These are phyloP conservation scores for Hemileccinum rubropunctum DNA, from an alignment of 768 basidiomycete species.

Conservation along the genomic window DNA sequence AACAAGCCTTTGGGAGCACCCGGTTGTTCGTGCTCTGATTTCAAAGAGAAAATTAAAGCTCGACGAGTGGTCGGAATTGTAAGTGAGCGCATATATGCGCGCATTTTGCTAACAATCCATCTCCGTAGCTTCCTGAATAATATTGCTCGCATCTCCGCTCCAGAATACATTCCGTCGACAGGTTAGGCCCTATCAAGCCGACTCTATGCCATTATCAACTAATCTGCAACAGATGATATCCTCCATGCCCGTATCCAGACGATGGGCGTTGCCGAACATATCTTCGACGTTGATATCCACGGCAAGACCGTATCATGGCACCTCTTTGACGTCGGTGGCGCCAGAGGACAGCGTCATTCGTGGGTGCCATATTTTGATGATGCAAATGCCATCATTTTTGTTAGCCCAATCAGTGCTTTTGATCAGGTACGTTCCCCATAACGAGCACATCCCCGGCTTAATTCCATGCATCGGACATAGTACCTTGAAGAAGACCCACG, in stretches of 20 bases:
- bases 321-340: conserved; percentile 70
- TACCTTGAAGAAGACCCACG: conserved; percentile 86
- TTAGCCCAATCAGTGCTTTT: conserved; percentile 76
- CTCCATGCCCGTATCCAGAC: conserved; percentile 89
- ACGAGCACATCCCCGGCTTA: background rate
- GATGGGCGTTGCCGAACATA: conserved; percentile 83
- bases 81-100: conserved; percentile 34
- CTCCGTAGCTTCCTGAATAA: conserved; percentile 65
- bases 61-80: conserved; percentile 91
- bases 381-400: conserved; percentile 78
- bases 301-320: conserved; percentile 76
- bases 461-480: conserved; percentile 34
- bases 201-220: conserved; percentile 25
- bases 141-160: conserved; percentile 66
- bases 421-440: conserved; percentile 51
- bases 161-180: conserved; percentile 71
- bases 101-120: conserved; percentile 3
- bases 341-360: conserved; percentile 67
- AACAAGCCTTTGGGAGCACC: conserved; percentile 68
- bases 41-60: conserved; percentile 67
- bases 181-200: conserved; percentile 42
- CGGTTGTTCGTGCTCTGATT: conserved; percentile 67
- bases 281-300: conserved; percentile 78
- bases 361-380: conserved; percentile 72
- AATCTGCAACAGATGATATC: conserved; percentile 62